Conservation (phyloP, 805 yeast species). For the Helenozyma baotianmanensis region DNA sequence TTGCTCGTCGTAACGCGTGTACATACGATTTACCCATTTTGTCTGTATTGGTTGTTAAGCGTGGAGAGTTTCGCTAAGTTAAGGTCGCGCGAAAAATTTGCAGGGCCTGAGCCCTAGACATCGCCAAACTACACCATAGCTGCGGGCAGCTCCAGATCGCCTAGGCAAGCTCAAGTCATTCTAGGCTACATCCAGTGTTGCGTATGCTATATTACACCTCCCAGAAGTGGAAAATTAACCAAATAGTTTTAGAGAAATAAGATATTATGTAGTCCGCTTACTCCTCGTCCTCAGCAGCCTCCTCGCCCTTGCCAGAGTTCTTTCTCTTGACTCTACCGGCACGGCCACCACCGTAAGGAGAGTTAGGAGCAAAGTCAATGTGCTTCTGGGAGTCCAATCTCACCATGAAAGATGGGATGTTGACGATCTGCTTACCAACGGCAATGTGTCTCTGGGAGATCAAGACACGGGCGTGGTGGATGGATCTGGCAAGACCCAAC, state of each 20-base stretch:
- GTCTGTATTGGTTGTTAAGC: conserved; percentile 16
- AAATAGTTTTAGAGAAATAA: conserved; percentile 12
- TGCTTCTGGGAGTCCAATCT: conserved; percentile 99
- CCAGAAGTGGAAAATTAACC: conserved; percentile 13
- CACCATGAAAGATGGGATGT: conserved; percentile 98
- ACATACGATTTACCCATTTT: conserved; percentile 32
- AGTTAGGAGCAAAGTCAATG: conserved; percentile 98
- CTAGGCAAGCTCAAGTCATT: too few species aligned
- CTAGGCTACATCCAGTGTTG: too few species aligned
- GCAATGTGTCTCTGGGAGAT: conserved; percentile 99
- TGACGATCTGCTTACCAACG: conserved; percentile 99
- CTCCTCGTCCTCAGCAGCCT: conserved; percentile 72
- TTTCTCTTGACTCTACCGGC: conserved; percentile 99
- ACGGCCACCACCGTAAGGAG: conserved; percentile 99
- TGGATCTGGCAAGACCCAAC: conserved; percentile 98
- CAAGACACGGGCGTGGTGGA: conserved; percentile 99
- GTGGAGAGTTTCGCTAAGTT: too few species aligned
- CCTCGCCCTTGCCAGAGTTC: conserved; percentile 57
- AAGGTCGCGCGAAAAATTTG: neutral
- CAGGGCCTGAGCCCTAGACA: conserved; percentile 8
- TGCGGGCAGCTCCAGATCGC: too few species aligned
- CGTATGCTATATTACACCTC: conserved; percentile 1
- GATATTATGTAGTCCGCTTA: conserved; percentile 37
- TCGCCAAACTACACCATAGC: neutral
- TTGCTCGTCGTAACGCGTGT: too few species aligned